Conservation (phyloP, 306 rosid species). For the Prunus campanulata region DNA sequence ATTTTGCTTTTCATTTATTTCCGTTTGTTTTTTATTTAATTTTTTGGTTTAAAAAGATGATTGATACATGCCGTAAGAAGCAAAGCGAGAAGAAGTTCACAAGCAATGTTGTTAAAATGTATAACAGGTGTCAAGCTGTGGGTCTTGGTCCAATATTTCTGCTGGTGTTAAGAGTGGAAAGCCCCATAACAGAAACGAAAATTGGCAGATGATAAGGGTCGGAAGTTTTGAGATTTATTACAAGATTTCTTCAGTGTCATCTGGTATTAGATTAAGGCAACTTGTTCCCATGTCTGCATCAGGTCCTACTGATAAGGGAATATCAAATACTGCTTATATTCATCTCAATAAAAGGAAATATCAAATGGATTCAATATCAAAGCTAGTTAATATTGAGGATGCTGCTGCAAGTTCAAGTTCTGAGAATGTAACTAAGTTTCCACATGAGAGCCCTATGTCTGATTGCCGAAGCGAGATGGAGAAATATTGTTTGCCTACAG, state of each 20-base stretch:
- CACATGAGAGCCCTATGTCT: not conserved
- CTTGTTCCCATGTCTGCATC: not conserved
- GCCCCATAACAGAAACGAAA: not conserved
- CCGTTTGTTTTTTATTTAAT: no score
- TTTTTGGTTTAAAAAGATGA: no score
- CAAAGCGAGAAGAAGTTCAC: no score
- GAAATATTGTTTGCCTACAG: not conserved
- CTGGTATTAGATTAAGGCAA: not conserved
- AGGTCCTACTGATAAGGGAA: not conserved
- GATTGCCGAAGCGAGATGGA: not conserved
- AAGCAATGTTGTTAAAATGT: no score
- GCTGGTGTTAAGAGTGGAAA: not conserved
- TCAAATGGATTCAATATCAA: constrained; percentile 6
- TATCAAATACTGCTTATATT: not conserved
- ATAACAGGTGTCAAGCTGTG: not conserved
- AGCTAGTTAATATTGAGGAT: not conserved
- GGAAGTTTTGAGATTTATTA: constrained; percentile 13
- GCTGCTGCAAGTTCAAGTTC: not conserved
- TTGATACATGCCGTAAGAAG: no score
- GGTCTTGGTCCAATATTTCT: not conserved
- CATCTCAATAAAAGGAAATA: constrained; percentile 8
- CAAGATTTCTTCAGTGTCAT: not conserved
- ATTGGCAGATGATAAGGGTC: not conserved
- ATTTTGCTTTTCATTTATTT: no score
- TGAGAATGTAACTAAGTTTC: not conserved